Evolutionary conservation across 495 filamentous ascomycete genomes (phyloP), one percentile per base, ranked within the genome.

Genomic region (Chaetomium fimeti): DNA sequence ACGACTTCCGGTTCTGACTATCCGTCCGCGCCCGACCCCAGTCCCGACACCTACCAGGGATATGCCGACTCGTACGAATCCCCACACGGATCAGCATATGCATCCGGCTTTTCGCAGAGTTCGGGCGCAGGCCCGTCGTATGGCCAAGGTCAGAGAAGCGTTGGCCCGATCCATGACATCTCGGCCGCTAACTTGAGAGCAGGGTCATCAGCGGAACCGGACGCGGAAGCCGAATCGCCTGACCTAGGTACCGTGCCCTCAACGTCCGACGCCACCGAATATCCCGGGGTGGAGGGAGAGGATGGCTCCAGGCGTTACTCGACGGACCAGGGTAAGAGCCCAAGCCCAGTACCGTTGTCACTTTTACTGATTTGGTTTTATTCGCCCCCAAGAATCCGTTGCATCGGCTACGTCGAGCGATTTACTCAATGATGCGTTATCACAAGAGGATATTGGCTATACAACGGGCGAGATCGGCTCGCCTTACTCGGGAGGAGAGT

Each of bases 91-190:
- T 24, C 57, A 27, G 42, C 40, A 15, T 48, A 29, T 12, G 2
- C 32, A 16, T 43, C 49, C 16, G 18, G 25, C 3, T 16, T 32
- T 22, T 15, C 65, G 18, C 60, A 38, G 57, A 22, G 9, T 32
- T 54, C 49, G 9, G 27, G 38, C 20, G 16, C 3, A 53, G 42
- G 53, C 5, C 52, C 28, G 2, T 13, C 3, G 24, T 15, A 52
- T 51, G 36, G 62, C 15, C 38, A 38, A 15, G 13, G 66, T 64
- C 57, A 55, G 65, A 42, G 0, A 38, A 7, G 13, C 40, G 16
- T 24, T 40, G 5, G 4, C 43, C 22, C n/a, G 20, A 4, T 20
- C 22, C 18, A 25, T n/a, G 18, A 11, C 13, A 18, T 12, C 15
- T 18, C 48, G 24, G 1, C 32, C 40, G 52, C 52, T 57, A 24